Evolutionary conservation across 2,329 filamentous ascomycete species (phyloP), one percentile per base, ranked within the genome.

Genomic region (Penicillium sp.): DNA sequence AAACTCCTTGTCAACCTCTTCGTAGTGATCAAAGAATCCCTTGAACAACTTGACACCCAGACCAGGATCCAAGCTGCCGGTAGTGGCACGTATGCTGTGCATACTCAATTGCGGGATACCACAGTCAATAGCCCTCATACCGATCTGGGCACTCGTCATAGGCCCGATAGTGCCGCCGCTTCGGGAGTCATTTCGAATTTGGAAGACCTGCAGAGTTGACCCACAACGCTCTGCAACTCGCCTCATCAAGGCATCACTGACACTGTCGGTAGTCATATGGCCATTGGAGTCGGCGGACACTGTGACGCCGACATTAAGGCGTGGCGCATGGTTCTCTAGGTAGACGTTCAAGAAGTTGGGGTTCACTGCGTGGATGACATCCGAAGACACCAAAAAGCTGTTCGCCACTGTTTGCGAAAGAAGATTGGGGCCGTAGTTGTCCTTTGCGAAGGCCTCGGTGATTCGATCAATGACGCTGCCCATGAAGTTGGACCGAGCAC

Each of bases 161-260:
- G 93, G 93, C 0, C 93, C 93, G n/a, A 97, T 90, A 0, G 93
- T 99, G 13, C 93, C 93, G 27, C 93, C 93, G 64, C 84, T 89
- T 46, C 92, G 78, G 9, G 81, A 86, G 71, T 97, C 93, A 67
- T 97, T 99, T 49, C 93, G 78, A 67, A 97, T 97, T 78, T 95
- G 90, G 78, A 97, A 97, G 5, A 87, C 77, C 72, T 97, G 93
- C 46, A 95, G 78, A 40, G 79, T 82, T 49, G 82, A 82, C 42
- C 77, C 88, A 53, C 78, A 80, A 51, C 88, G 83, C 59, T 90
- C 84, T 7, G 89, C 91, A 33, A 95, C 81, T 22, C 88, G 81
- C 58, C 86, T 82, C 30, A 97, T 75, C 52, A 97, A 81, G 4
- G 89, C 84, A 3, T 88, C 88, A 10, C 88, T 93, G 14, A 95